Conservation (phyloP, 2,329 filamentous ascomycete species). For the Fusarium pilosicola region DNA sequence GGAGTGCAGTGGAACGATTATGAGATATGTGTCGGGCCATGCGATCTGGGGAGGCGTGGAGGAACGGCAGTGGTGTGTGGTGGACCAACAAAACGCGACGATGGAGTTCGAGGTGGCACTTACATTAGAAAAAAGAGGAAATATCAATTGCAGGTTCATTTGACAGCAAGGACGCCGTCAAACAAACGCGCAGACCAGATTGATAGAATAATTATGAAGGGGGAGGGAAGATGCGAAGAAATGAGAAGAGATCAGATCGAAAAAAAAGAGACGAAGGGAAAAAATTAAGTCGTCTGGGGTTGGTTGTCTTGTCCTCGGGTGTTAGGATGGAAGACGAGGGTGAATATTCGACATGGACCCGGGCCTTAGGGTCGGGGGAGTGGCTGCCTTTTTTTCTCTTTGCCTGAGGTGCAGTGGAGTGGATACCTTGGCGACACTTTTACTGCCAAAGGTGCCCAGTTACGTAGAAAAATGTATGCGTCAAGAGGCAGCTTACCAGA, state of each 20-base stretch:
- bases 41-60: constrained; percentile 38
- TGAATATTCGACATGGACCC: constrained; percentile 38
- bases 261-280: background rate
- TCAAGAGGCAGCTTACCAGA: constrained; percentile 36
- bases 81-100: constrained; percentile 26
- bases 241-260: constrained; percentile 37
- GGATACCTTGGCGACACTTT: constrained; percentile 19
- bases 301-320: constrained; percentile 33
- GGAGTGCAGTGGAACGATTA: constrained; percentile 42
- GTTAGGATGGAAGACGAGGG: constrained; percentile 37
- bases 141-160: constrained; percentile 94
- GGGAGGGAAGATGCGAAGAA: constrained; percentile 24
- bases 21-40: constrained; percentile 44
- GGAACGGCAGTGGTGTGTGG: constrained; percentile 31
- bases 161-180: constrained; percentile 88
- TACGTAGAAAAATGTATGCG: constrained; percentile 12
- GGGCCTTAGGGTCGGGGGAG: constrained; percentile 39
- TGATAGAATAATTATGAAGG: constrained; percentile 38
- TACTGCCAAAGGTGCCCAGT: background rate
- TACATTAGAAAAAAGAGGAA: constrained; percentile 70
- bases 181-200: constrained; percentile 81
- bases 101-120: constrained; percentile 45
- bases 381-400: constrained; percentile 46
- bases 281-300: constrained; percentile 44
- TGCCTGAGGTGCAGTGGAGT: constrained; percentile 41